Conservation (phyloP, 371 early-diverging fungal genomes). For the Mucor lusitanicus region DNA sequence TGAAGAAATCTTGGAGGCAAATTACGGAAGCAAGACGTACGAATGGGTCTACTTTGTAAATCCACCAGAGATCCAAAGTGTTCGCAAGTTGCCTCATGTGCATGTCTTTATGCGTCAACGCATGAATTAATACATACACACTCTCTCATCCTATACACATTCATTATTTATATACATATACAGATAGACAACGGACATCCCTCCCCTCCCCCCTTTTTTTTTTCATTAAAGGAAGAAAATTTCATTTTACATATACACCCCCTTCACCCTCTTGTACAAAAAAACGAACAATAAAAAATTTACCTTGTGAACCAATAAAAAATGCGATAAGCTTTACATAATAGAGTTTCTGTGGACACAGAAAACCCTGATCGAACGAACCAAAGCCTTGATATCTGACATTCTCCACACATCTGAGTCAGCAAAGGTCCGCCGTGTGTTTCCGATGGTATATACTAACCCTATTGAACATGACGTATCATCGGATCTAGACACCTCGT, state of each 20-base stretch:
- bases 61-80: slow-evolving; percentile 30
- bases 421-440: background rate
- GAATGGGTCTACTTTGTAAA: slow-evolving; percentile 30
- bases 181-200: background rate
- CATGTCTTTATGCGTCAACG: slow-evolving; percentile 28
- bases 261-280: background rate
- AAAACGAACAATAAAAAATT: background rate
- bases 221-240: background rate
- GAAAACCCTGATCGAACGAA: slow-evolving; percentile 3
- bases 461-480: background rate
- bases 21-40: slow-evolving; percentile 14
- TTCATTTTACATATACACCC: background rate
- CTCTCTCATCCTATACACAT: background rate
- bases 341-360: background rate
- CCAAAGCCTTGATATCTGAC: background rate
- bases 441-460: background rate
- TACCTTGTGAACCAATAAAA: background rate
- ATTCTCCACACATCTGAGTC: background rate
- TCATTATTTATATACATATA: background rate
- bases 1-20: slow-evolving; percentile 18
- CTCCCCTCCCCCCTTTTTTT: background rate
- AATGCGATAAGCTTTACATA: background rate
- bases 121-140: background rate
- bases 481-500: background rate
- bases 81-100: slow-evolving; percentile 28